Percentiles rank a stretch among this genome's conserved stretches.
Evolutionary conservation across 225 moss, liverwort and hornwort genomes (phyloP).

Genomic region (Pseudisothecium myosuroides): DNA sequence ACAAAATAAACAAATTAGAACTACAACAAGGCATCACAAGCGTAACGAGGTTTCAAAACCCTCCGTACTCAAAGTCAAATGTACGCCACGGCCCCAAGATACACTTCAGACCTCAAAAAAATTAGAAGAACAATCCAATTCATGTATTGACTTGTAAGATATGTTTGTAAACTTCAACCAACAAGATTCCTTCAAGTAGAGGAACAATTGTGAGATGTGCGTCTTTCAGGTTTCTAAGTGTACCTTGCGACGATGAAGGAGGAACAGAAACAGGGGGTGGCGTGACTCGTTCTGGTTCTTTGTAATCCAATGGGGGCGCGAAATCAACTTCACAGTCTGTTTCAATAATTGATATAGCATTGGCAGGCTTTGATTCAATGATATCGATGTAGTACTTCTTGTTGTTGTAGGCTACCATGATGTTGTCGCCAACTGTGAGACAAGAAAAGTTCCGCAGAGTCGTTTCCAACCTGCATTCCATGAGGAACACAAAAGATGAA

Average conservation of each 20-base stretch:
- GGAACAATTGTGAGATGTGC: background rate
- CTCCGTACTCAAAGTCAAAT: background rate
- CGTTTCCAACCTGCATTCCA: conserved; percentile 75
- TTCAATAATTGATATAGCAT: conserved; percentile 94
- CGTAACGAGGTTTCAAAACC: background rate
- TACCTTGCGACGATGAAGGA: conserved; percentile 61
- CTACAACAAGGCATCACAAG: background rate
- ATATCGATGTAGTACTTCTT: conserved; percentile 98
- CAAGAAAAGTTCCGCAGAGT: conserved; percentile 95
- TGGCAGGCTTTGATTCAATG: conserved; percentile 87
- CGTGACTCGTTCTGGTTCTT: conserved; percentile 80
- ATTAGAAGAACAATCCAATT: background rate
- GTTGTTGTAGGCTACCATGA: conserved; percentile 99
- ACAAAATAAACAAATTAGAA: background rate
- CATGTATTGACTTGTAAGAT: background rate
- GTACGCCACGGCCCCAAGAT: background rate
- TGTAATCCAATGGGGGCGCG: conserved; percentile 95
- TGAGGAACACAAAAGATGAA: background rate
- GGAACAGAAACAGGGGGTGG: conserved; percentile 49
- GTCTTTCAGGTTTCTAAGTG: background rate
- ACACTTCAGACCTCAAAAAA: background rate
- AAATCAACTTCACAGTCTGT: conserved; percentile 99
- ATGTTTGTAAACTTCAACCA: background rate
- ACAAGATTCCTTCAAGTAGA: background rate
- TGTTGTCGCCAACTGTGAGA: conserved; percentile 92